These are phyloP conservation scores for Botryotinia convoluta DNA, from an alignment of 2,329 filamentous ascomycete genomes.

Conservation along the genomic window DNA sequence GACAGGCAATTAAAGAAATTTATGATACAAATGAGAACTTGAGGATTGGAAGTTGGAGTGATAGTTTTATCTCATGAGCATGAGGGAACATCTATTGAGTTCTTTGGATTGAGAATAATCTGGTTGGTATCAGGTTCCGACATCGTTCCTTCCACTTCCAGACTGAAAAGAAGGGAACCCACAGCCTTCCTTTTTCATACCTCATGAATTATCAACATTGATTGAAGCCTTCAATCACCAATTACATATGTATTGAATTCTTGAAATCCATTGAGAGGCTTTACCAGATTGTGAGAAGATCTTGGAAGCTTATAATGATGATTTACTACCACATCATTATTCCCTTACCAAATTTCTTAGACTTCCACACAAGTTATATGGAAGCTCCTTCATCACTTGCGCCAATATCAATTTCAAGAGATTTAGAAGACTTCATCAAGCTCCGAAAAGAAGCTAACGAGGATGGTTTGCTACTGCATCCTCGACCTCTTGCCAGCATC, in stretches of 20 bases:
- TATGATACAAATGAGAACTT: neutral
- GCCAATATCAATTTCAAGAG: neutral
- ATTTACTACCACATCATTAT: neutral
- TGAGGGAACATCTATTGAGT: neutral
- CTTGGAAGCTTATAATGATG: neutral
- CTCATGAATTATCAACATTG: neutral
- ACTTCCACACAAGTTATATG: neutral
- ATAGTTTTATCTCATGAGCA: neutral
- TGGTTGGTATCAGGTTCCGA: neutral
- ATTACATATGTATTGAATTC: neutral
- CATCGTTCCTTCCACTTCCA: neutral
- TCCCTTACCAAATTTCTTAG: neutral
- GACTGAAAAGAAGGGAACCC: neutral
- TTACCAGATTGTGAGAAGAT: neutral
- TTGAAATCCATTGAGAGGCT: neutral
- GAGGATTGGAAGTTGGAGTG: neutral
- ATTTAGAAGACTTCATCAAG: neutral
- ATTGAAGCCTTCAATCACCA: neutral
- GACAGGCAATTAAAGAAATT: neutral
- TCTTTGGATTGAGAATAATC: neutral
- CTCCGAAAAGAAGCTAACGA: neutral
- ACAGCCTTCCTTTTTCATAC: neutral
- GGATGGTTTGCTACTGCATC: neutral
- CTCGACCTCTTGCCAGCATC: no score
- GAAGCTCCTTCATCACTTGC: neutral